Conservation (phyloP, 164 flowering plant genomes). For the Macadamia tetraphylla region DNA sequence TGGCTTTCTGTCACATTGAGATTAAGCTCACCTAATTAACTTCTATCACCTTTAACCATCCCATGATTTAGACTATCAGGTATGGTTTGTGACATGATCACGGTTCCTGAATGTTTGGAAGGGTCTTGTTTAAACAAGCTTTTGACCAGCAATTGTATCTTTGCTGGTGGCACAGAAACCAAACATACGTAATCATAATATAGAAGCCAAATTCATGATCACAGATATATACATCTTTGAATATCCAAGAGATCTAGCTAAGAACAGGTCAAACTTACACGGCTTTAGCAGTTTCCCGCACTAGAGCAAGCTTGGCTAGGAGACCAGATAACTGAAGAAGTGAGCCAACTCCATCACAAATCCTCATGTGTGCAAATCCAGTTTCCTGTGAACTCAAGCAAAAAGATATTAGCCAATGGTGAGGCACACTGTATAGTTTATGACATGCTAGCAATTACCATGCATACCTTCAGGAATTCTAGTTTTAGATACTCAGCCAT, state of each 20-base stretch:
- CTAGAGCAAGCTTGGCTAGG: conserved; percentile 75
- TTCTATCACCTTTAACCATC: too few species aligned
- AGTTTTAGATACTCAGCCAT: conserved; percentile 94
- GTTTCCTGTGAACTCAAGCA: conserved; percentile 59
- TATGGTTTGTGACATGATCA: too few species aligned
- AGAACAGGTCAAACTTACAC: conserved; percentile 24
- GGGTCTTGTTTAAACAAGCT: too few species aligned
- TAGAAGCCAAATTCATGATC: conserved; percentile 3
- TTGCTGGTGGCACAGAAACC: neutral
- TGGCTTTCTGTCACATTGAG: too few species aligned
- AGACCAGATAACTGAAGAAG: conserved; percentile 90
- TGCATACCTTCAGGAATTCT: conserved; percentile 87
- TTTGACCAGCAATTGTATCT: too few species aligned
- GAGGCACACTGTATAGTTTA: neutral
- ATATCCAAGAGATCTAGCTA: neutral
- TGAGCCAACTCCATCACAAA: conserved; percentile 98
- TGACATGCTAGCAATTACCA: neutral
- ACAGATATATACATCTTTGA: neutral
- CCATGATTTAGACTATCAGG: too few species aligned
- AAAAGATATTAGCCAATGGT: neutral
- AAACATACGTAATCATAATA: neutral
- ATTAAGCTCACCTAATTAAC: too few species aligned
- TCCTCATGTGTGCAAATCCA: conserved; percentile 99
- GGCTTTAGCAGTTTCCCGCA: conserved; percentile 83
- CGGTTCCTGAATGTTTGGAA: too few species aligned